Percentiles rank a stretch among this genome's conserved stretches.
Evolutionary conservation across 2,329 filamentous ascomycete species (phyloP).

Genomic region (Alternaria tenuissima): DNA sequence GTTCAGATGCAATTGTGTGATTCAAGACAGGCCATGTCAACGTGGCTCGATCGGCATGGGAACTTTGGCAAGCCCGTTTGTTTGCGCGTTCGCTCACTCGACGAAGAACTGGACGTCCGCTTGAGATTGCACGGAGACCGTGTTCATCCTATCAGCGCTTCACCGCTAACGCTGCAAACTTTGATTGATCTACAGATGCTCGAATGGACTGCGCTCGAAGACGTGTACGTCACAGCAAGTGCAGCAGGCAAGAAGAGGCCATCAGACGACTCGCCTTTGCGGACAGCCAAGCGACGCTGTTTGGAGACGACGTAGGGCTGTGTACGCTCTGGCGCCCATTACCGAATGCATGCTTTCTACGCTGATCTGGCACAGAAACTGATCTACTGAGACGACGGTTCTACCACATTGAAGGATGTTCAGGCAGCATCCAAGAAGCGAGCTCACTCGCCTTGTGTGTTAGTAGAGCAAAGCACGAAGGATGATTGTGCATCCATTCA

Average conservation of each 20-base stretch:
- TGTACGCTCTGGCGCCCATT: background rate
- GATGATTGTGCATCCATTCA: too few species aligned
- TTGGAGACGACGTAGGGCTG: background rate
- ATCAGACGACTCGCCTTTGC: background rate
- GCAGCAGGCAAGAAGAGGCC: background rate
- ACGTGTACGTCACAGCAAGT: background rate
- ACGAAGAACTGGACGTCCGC: background rate
- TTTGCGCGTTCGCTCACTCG: background rate
- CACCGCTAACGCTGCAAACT: background rate
- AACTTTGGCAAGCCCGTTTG: conserved; percentile 1
- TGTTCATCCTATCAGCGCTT: conserved; percentile 3
- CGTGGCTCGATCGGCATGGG: background rate
- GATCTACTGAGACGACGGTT: background rate
- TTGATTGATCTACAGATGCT: conserved; percentile 3
- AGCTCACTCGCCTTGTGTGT: too few species aligned
- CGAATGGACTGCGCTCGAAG: conserved; percentile 2
- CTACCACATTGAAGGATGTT: background rate
- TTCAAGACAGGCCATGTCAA: background rate
- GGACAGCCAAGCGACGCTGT: background rate
- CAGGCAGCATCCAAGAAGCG: too few species aligned
- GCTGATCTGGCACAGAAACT: background rate
- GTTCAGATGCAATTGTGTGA: background rate
- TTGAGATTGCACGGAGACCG: background rate
- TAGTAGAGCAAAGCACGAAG: too few species aligned
- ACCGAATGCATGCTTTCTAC: background rate